Base-by-base conservation (phyloP, 2,329 filamentous ascomycete species). In the Lachnellula willkommii region DNA sequence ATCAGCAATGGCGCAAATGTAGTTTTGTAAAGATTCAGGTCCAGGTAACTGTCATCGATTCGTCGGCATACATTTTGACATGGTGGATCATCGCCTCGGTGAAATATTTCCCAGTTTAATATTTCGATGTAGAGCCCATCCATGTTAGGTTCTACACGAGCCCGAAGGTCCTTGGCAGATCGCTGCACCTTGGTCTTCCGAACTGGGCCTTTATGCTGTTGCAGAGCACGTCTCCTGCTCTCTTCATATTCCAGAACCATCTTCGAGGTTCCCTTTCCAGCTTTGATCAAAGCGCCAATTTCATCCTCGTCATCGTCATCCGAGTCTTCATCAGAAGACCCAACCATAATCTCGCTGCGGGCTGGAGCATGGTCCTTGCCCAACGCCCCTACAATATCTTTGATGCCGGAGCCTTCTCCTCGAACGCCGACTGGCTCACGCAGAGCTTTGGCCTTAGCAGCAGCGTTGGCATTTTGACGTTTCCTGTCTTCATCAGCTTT, bases 31-130 rank as follows among this genome's bases (percentile, higher is more conserved):
- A 89, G 85, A 45, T 75, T 75, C 0, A 91, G 88, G 63, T 90
- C 85, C 28, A 77, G 72, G 72, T 96, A 99, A 0, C 83, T 83
- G 59, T 89, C 87, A 5, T 87, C 85, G 11, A 99, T 93, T 53
- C 83, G 78, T 47, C 80, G 83, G 67, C 93, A 95, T 46, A 83
- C 79, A 48, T 85, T 84, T 15, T 83, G 83, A 51, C 83, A 86
- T 0, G 94, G 92, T 5, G 94, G 94, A 57, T 92, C 88, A 66
- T 92, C 90, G 28, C 91, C 90, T 47, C 84, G 77, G 66, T 96
- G 89, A 71, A 96, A 99, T 63, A 95, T 95, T 63, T 99, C 89
- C 94, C 94, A 99, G 54, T 88, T 82, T 3, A 99, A 81, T 50
- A 99, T 90, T 17, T 87, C 87, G 65, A 88, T 86, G 69, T 97